Base-by-base conservation (phyloP, 495 filamentous ascomycete species). In the Ramalina peruviana region DNA sequence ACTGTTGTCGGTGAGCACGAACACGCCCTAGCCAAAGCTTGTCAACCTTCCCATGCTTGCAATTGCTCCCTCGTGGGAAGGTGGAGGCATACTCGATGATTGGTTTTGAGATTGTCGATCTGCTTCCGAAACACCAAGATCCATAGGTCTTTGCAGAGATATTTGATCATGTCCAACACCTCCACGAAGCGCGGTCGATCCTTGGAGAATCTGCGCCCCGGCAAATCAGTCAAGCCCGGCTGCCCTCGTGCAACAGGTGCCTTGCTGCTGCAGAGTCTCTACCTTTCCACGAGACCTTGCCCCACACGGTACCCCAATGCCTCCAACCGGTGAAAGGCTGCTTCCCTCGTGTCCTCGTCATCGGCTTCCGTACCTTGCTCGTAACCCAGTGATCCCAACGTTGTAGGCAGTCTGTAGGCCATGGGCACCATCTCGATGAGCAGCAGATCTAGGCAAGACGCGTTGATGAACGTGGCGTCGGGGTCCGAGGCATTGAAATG, bases 111-210 rank as follows among this genome's bases (percentile, higher is more conserved):
- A 68, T 97, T 97, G 63, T 98, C 92, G 58, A 97, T 82, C 66
- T 96, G 92, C 67, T 98, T 98, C 63, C 86, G 73, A 66, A 95
- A 98, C 30, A 96, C 75, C 38, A 94, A 72, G 43, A 78, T 86
- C 92, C 92, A 98, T 40, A 98, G 67, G 62, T 98, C 93, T 65
- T 97, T 98, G 74, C 92, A 98, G 33, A 97, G 74, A 61, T 97
- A 97, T 65, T 98, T 98, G 61, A 98, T 97, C 25, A 86, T 82
- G 58, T 92, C 87, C 19, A 94, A 74, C 30, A 86, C 86, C 65
- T 92, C 85, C 23, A 76, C 80, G 65, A 94, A 92, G 40, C 88
- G 81, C 39, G 92, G 86, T 40, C 86, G 73, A 63, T 94, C 85
- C 53, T 81, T 76, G 37, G 87, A 87, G 70, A 97, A 95, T 50